Evolutionary conservation across 2,329 filamentous ascomycete genomes (phyloP).

Genomic region (Rhynchosporium secalis): DNA sequence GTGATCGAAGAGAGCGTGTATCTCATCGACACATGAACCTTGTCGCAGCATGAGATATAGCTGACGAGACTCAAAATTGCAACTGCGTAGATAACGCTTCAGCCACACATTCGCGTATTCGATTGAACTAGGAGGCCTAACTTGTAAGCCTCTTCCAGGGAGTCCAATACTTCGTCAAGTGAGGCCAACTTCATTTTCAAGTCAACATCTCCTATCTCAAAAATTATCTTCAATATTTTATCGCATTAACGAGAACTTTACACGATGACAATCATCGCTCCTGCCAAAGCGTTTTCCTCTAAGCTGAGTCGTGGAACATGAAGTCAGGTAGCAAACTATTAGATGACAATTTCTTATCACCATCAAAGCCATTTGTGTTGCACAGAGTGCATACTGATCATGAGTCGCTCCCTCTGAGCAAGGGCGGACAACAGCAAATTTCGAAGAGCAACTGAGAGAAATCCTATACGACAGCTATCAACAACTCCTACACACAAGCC

Average conservation of each 20-base stretch:
- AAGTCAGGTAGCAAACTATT: neutral
- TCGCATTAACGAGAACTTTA: neutral
- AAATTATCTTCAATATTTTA: neutral
- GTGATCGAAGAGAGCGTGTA: too few species aligned
- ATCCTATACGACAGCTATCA: conserved; percentile 25
- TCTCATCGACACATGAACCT: too few species aligned
- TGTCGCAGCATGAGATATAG: too few species aligned
- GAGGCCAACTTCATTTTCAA: neutral
- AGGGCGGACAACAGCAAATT: conserved; percentile 33
- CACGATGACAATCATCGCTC: neutral
- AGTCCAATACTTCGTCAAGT: too few species aligned
- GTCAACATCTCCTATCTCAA: neutral
- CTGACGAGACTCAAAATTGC: too few species aligned
- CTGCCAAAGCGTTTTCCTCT: neutral
- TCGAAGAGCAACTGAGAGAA: conserved; percentile 19
- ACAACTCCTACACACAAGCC: conserved; percentile 29
- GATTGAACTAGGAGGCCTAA: too few species aligned
- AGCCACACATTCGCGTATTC: too few species aligned
- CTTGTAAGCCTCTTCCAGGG: too few species aligned
- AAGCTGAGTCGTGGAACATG: neutral
- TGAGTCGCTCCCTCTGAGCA: conserved; percentile 27
- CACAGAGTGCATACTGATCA: conserved; percentile 27
- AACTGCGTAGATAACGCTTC: too few species aligned
- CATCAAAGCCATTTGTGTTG: conserved; percentile 24
- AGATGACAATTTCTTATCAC: neutral